Percentiles rank a stretch among this genome's conserved stretches.
Conservation (phyloP, 228 moss, liverwort and hornwort species). For the Sphagnum fallax region DNA sequence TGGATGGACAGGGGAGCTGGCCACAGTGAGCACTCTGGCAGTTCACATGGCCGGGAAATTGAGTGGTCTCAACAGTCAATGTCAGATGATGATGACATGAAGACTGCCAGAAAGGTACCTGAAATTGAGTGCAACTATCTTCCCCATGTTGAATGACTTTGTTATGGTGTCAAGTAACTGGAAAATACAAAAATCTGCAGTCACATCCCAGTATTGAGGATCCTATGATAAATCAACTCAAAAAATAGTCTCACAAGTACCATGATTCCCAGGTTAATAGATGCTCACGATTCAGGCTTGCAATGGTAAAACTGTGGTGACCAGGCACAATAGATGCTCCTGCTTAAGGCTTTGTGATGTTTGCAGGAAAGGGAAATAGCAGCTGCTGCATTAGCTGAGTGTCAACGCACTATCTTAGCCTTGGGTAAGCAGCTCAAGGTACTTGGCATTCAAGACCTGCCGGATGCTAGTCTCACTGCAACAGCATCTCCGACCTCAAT, state of each 20-base stretch:
- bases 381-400: constrained; percentile 55
- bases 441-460: constrained; percentile 21
- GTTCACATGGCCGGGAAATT: constrained; percentile 17
- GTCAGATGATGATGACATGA: constrained; percentile 23
- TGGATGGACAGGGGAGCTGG: constrained; percentile 22
- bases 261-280: too few relatives aligned
- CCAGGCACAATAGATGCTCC: too few relatives aligned
- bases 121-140: too few relatives aligned
- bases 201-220: too few relatives aligned
- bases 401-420: constrained; percentile 53
- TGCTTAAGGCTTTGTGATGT: too few relatives aligned
- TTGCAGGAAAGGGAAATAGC: constrained; percentile 50
- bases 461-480: constrained; percentile 7
- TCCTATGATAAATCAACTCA: too few relatives aligned
- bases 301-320: too few relatives aligned
- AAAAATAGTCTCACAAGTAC: too few relatives aligned
- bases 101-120: constrained; percentile 40
- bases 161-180: too few relatives aligned
- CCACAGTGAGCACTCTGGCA: constrained; percentile 16
- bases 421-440: constrained; percentile 55
- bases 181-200: too few relatives aligned
- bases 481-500: constrained; percentile 29
- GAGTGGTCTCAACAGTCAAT: constrained; percentile 11
- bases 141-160: too few relatives aligned
- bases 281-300: too few relatives aligned